phyloP scores from a whole-genome alignment of 331 rosid genomes.

The Phaseolus coccineus region DNA sequence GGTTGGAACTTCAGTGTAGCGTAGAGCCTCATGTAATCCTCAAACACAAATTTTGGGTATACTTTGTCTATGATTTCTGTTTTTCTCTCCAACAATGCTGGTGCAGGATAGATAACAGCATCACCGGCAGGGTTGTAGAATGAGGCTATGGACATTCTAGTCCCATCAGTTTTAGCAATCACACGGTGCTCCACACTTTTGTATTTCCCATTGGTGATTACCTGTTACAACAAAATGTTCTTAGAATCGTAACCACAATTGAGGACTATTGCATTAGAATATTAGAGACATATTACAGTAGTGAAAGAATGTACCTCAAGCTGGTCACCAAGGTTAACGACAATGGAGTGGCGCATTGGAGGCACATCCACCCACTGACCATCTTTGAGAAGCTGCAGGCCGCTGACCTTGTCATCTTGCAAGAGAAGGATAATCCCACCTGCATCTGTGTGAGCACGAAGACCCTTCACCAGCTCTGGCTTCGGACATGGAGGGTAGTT shows the following conservation, averaged over 20 bases:
- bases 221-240: conserved; percentile 42
- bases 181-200: conserved; percentile 57
- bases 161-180: conserved; percentile 45
- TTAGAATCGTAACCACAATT: neutral
- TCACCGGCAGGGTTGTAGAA: conserved; percentile 51
- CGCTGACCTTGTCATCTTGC: neutral
- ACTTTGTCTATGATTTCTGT: neutral
- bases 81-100: neutral
- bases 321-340: neutral
- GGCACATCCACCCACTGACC: neutral
- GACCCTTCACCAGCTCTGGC: neutral
- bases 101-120: conserved; percentile 39
- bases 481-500: neutral
- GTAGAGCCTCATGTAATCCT: conserved; percentile 78
- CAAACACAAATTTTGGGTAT: conserved; percentile 78
- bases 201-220: conserved; percentile 79
- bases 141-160: conserved; percentile 50
- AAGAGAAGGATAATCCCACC: neutral
- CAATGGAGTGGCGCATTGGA: neutral
- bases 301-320: neutral
- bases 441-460: neutral
- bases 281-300: too few species aligned
- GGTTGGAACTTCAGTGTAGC: conserved; percentile 63
- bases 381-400: neutral
- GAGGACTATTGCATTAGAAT: neutral